Evolutionary conservation across 441 rosid genomes (phyloP).

Genomic region (Dalechampia spathulata): DNA sequence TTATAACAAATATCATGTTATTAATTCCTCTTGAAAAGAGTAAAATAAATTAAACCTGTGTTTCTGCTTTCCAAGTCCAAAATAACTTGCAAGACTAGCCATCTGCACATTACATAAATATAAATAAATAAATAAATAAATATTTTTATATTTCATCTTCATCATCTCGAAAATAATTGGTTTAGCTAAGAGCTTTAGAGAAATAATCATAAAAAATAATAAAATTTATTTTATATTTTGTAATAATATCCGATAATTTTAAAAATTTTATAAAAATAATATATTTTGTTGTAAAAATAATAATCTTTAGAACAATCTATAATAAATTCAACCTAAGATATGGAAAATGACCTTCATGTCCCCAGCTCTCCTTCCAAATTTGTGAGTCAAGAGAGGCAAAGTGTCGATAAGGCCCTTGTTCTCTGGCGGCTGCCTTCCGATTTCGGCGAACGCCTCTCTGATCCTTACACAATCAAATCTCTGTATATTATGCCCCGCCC

Average conservation of each 20-base stretch:
- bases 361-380: conserved; percentile 86
- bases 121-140: no score
- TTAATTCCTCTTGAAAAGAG: no score
- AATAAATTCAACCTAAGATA: no score
- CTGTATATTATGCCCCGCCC: conserved; percentile 96
- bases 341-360: conserved; percentile 67
- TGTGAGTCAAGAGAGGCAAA: conserved; percentile 59
- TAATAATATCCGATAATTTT: no score
- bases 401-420: conserved; percentile 76
- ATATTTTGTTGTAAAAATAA: no score
- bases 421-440: conserved; percentile 64
- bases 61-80: conserved; percentile 69
- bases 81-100: conserved; percentile 88
- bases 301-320: no score
- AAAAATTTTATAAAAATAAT: no score
- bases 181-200: no score
- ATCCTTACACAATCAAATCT: conserved; percentile 77
- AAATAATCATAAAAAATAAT: no score
- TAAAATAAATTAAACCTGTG: conserved; percentile 46
- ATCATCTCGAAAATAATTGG: no score
- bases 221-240: no score
- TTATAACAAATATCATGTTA: background rate
- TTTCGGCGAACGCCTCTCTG: conserved; percentile 56
- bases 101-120: conserved; percentile 56
- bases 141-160: no score